Base-by-base conservation (phyloP, 2,329 filamentous ascomycete genomes). In the Drechslerella coelobrocha region DNA sequence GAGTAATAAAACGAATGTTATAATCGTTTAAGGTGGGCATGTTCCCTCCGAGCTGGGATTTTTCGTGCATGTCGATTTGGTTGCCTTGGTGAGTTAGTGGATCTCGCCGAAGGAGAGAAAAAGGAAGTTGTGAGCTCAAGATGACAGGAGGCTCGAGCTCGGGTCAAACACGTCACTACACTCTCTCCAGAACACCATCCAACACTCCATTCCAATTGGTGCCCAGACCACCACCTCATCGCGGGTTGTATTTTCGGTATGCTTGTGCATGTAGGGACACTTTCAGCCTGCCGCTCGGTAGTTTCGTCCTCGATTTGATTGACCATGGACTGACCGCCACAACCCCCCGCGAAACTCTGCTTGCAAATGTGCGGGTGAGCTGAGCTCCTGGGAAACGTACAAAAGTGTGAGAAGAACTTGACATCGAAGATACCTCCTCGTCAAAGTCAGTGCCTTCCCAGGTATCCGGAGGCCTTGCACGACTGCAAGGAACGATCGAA, bases 401-500 rank as follows among this genome's bases (percentile, higher is more conserved):
- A 27, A 39, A 45, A 21, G 26, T 50, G 10, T 31, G 39, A 41
- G 6, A 43, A 37, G 24, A 61, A 45, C 54, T 68, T 41, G 50
- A 43, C 19, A 54, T 43, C 17, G 26, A 3, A 21, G 24, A 56
- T 52, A 45, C 43, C 24, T 24, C 37, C 31, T 54, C 57, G 19
- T 39, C 34, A 14, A 69, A 62, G 34, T 14, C 57, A n/a, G 52
- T 57, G 65, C 57, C 57, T 23, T 69, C 65, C 47, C 52, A 62
- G 52, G 26, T 55, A 21, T 51, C 57, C 24, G 57, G 52, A 57
- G 57, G 65, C 23, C 52, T 69, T 43, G 50, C 59, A 34, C 53
- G 61, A 51, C 59, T 71, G 66, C 66, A 71, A 71, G 66, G 66
- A 71, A 71, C 66, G 31, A 60, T 63, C 37, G 66, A 63, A 55